Percentiles rank a stretch among this genome's conserved stretches.
phyloP scores from a whole-genome alignment of 148 eudicot genomes.

The Nyssa sinensis region DNA sequence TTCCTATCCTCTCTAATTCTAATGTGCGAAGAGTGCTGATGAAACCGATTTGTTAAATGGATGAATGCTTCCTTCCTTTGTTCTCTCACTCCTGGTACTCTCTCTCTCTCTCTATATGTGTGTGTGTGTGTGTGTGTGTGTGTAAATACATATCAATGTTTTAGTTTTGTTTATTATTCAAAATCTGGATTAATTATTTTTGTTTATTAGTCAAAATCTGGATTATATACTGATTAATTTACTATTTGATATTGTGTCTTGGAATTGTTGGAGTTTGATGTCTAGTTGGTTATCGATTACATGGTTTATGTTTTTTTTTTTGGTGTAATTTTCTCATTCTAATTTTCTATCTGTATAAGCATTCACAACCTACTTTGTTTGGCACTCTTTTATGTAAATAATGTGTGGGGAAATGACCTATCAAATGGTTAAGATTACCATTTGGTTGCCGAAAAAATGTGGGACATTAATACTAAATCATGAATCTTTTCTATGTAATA shows the following conservation, averaged over 20 bases:
- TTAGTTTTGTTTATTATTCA: neutral
- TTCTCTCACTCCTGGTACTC: conserved; percentile 31
- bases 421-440: neutral
- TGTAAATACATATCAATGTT: no score
- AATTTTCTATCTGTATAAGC: neutral
- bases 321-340: neutral
- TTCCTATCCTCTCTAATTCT: no score
- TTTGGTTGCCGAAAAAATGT: no score
- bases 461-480: neutral
- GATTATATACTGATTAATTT: no score
- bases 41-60: neutral
- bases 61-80: conserved; percentile 14
- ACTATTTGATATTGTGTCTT: neutral
- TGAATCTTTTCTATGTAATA: no score
- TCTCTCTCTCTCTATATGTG: conserved; percentile 18
- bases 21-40: neutral
- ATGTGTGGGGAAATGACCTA: no score
- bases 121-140: neutral
- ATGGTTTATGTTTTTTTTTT: neutral
- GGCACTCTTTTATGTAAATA: neutral
- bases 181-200: no score
- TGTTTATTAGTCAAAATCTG: no score
- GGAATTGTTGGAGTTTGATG: no score
- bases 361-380: neutral
- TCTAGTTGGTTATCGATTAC: no score